Evolutionary conservation across 495 filamentous ascomycete species (phyloP), one percentile per base, ranked within the genome.

Genomic region (Lindgomyces ingoldianus): DNA sequence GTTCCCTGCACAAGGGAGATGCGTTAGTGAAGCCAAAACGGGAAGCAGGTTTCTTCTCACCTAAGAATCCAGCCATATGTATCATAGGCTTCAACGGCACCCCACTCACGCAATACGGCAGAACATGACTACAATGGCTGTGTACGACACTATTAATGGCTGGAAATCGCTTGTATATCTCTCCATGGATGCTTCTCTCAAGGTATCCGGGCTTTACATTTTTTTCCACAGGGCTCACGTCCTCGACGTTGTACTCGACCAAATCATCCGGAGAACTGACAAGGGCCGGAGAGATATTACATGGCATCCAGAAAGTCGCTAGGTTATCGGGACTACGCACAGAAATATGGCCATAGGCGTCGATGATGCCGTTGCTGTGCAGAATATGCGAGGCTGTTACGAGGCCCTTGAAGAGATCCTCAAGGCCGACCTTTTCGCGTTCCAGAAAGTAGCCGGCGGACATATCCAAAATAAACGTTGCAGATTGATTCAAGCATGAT

Each of bases 21-120:
- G 18, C 14, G 52, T n/a, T 36, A 29, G 18, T 45, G 55, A 18
- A 9, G 2, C 41, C n/a, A 18, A 49, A 9, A 27, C 3, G 26
- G 25, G 26, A 36, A 39, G 24, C 10, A 41, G 22, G 2, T 16
- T 3, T 16, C 3, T 18, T 36, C 19, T 21, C 57, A 73, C 80
- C 79, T 44, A 83, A 73, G 48, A 84, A 82, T 0, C 80, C 80
- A 8, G 80, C 81, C 74, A 80, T 77, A 67, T 83, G 79, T 57
- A 76, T 76, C 16, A 64, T 68, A 8, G 82, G 64, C 21, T 68
- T 70, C 46, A 84, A 72, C 11, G 75, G 74, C n/a, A 81, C 75
- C 0, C 67, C 67, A 22, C 60, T 74, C 46, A 83, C 72, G 54
- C 73, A 74, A 57, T 76, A 84, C 3, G 81, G 78, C 12, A 83